These are phyloP conservation scores for Penicillium silybi DNA, from an alignment of 495 filamentous ascomycete species.

Conservation along the genomic window DNA sequence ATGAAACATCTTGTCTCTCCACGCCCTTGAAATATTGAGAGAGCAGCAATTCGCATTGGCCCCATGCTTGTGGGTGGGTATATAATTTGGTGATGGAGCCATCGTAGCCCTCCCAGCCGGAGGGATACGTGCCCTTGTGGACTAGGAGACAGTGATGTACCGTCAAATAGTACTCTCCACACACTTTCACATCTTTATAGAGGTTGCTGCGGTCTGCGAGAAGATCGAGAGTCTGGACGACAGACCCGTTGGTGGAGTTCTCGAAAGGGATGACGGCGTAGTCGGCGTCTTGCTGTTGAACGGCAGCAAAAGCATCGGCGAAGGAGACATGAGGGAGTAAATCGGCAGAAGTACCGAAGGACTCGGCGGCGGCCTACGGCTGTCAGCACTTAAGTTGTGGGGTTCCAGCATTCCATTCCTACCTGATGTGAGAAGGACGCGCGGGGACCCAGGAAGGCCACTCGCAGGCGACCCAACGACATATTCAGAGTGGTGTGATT, in stretches of 20 bases:
- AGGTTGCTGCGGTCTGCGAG: conserved; percentile 64
- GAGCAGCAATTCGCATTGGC: conserved; percentile 82
- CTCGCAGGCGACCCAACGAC: conserved; percentile 32
- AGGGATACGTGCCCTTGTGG: conserved; percentile 30
- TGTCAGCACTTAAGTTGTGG: conserved; percentile 9
- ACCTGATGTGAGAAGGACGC: conserved; percentile 94
- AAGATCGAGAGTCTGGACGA: conserved; percentile 82
- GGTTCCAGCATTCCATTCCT: conserved; percentile 12
- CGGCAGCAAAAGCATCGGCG: conserved; percentile 71
- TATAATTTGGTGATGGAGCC: conserved; percentile 56
- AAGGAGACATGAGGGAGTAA: conserved; percentile 56
- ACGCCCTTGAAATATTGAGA: conserved; percentile 58
- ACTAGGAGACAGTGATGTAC: conserved; percentile 84
- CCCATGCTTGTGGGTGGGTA: conserved; percentile 92
- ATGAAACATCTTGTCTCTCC: conserved; percentile 79
- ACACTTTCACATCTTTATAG: conserved; percentile 66
- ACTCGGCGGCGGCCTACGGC: conserved; percentile 60
- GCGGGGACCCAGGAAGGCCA: conserved; percentile 80
- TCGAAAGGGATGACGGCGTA: conserved; percentile 92
- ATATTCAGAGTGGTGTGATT: not conserved
- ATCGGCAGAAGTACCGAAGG: conserved; percentile 52
- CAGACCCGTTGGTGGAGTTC: conserved; percentile 90
- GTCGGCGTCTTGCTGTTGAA: conserved; percentile 58
- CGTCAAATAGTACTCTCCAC: conserved; percentile 74
- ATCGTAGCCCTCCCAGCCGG: conserved; percentile 25